These are phyloP conservation scores for Ceratobasidium sp. DNA, from an alignment of 1,284 basidiomycete genomes.

Conservation along the genomic window DNA sequence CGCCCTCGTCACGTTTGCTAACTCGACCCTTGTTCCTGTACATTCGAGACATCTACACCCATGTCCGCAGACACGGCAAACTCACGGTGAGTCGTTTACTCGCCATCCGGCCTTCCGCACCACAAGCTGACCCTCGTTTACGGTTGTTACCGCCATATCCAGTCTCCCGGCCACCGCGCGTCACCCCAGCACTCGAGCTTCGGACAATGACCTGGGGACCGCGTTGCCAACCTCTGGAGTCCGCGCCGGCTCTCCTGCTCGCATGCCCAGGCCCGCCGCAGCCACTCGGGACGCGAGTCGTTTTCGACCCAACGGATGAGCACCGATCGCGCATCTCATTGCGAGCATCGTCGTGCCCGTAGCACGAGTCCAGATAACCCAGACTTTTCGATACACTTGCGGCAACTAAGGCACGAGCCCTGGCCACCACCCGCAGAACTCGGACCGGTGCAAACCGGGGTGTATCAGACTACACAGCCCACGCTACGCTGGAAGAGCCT, in stretches of 20 bases:
- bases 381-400: constrained; percentile 82
- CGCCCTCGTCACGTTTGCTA: too few relatives aligned
- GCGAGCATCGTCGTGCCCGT: constrained; percentile 28
- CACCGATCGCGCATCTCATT: constrained; percentile 30
- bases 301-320: constrained; percentile 73
- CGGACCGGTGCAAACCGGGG: constrained; percentile 68
- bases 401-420: constrained; percentile 87
- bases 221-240: constrained; percentile 17
- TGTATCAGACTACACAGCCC: constrained; percentile 74
- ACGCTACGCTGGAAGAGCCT: constrained; percentile 80
- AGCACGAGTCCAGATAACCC: constrained; percentile 53
- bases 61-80: too few relatives aligned
- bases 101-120: too few relatives aligned
- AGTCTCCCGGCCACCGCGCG: constrained; percentile 45
- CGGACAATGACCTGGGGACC: constrained; percentile 1
- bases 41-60: too few relatives aligned
- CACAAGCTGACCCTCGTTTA: too few relatives aligned
- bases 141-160: constrained; percentile 8
- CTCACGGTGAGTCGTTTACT: too few relatives aligned
- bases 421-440: constrained; percentile 82
- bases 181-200: constrained; percentile 43
- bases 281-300: constrained; percentile 56
- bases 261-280: constrained; percentile 43
- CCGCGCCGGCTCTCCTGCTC: constrained; percentile 40
- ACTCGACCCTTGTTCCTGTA: too few relatives aligned